A percentile compares a stretch with the other conserved stretches of the same genome.
These are phyloP conservation scores for Croton setiger DNA, from an alignment of 441 rosid species.

Conservation along the genomic window DNA sequence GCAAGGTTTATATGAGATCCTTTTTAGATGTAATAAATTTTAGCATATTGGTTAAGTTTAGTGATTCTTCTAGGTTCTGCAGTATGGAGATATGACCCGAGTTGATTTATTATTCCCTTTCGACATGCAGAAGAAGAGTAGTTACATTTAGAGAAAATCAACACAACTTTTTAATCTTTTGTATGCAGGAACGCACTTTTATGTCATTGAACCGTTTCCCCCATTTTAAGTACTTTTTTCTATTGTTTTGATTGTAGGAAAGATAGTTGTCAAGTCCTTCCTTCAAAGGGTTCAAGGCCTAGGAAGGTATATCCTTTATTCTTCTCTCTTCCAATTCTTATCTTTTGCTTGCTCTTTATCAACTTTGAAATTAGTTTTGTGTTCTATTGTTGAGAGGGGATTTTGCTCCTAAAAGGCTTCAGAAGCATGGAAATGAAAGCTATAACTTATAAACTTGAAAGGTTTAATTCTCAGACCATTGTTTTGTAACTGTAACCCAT, in stretches of 20 bases:
- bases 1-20: slow-evolving; percentile 4
- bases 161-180: neutral
- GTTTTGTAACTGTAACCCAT: neutral
- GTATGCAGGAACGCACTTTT: slow-evolving; percentile 12
- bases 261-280: slow-evolving; percentile 28
- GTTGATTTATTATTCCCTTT: too few relatives aligned
- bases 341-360: slow-evolving; percentile 5
- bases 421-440: neutral
- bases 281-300: slow-evolving; percentile 33
- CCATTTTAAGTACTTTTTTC: neutral
- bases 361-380: slow-evolving; percentile 1
- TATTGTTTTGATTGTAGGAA: slow-evolving; percentile 35
- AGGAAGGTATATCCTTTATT: slow-evolving; percentile 40
- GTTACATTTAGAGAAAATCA: too few relatives aligned
- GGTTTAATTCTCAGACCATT: neutral
- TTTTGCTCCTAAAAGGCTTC: neutral
- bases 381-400: slow-evolving; percentile 2
- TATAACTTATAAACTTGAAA: neutral
- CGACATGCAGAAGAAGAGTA: too few relatives aligned
- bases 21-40: neutral
- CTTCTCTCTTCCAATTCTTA: slow-evolving; percentile 5
- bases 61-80: neutral
- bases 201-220: slow-evolving; percentile 15
- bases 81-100: neutral
- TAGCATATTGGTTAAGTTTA: neutral